phyloP scores from a whole-genome alignment of 139 green algal genomes.

The Ettlia oleoabundans region DNA sequence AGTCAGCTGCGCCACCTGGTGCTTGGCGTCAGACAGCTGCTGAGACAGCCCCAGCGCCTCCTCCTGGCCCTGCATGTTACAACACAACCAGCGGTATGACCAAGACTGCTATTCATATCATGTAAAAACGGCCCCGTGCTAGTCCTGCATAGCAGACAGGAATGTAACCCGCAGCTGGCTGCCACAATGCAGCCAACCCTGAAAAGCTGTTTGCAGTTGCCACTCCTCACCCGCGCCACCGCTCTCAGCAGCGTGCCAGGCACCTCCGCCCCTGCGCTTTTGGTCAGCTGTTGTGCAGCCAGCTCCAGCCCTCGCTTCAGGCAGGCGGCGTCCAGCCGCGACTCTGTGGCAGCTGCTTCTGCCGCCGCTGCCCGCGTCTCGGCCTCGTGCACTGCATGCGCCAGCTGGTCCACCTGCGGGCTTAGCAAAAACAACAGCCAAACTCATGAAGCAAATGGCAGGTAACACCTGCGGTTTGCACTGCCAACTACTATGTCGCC shows the following conservation, averaged over 20 bases:
- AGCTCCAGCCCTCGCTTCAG: constrained; percentile 46
- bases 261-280: constrained; percentile 29
- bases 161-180: too few relatives aligned
- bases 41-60: constrained; percentile 48
- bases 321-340: constrained; percentile 1
- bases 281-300: constrained; percentile 50
- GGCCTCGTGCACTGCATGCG: not conserved
- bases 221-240: constrained; percentile 34
- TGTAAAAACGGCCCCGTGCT: too few relatives aligned
- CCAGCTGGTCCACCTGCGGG: constrained; percentile 1
- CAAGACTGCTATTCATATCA: too few relatives aligned
- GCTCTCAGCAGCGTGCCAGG: constrained; percentile 33
- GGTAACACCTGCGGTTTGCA: too few relatives aligned
- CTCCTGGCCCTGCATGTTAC: constrained; percentile 49
- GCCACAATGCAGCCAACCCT: too few relatives aligned
- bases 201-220: not conserved
- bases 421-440: not conserved
- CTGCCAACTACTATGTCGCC: too few relatives aligned
- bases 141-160: too few relatives aligned
- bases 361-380: constrained; percentile 2
- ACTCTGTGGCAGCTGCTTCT: not conserved
- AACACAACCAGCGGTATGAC: too few relatives aligned
- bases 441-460: constrained; percentile 16
- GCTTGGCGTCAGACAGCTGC: constrained; percentile 51
- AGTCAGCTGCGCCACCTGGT: constrained; percentile 33